Evolutionary conservation across 1,139 yeast species (phyloP), one percentile per base, ranked within the genome.

Genomic region (Schwanniomyces etchellsii): DNA sequence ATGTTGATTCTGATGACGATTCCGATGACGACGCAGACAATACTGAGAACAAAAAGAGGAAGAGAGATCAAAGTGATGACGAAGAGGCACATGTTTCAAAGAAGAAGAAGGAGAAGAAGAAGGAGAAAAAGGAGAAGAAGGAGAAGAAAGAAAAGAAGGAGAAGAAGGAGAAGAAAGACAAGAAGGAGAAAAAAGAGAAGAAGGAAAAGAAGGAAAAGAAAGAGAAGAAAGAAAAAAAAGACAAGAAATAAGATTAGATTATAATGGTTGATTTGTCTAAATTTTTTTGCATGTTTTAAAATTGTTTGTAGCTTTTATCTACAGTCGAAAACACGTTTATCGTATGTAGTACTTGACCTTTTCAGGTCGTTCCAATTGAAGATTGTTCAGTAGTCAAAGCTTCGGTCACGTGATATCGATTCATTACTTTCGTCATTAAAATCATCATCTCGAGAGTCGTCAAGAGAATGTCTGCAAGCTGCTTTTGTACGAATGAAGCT

Each of bases 171-270:
- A 46, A 46, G 40, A 46, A 47, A 32, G 49, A 49, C 33, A 52
- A 53, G 50, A 52, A 55, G 33, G 49, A 47, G 29, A 49, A 53
- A 42, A 43, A 49, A 34, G 49, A 51, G 31, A 57, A 58, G 52
- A 67, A 68, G 39, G 69, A 73, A 47, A 64, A 70, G 52, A 63
- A 70, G 52, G 61, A 64, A 38, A 57, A 62, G 52, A 60, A 65
- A 47, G 62, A 66, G 27, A 60, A 62, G 38, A 64, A 64, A 44
- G 38, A 62, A 55, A 63, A 67, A 47, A 58, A 62, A 43, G 57
- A 57, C 37, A 60, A 63, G 44, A 56, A 63, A 39, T 52, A 49
- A 29, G 16, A 21, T 11, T 18, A n/a, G n/a, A n/a, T n/a, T n/a
- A n/a, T n/a, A n/a, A n/a, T n/a, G n/a, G n/a, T n/a, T n/a, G n/a